Conservation (phyloP, 371 early-diverging fungal species). For the Lichtheimia hyalospora region DNA sequence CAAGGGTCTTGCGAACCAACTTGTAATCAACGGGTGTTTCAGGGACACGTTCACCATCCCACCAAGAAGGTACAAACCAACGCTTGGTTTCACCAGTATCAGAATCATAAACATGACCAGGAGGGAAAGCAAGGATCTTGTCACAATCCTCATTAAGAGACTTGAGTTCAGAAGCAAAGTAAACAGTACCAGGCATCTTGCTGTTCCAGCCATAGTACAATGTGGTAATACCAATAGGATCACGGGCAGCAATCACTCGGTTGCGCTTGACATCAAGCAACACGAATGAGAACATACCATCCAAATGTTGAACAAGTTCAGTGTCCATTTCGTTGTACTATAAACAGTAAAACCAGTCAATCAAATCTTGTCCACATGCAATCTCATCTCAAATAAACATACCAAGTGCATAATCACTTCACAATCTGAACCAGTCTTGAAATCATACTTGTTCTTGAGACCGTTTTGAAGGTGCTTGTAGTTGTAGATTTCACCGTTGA, state of each 20-base stretch:
- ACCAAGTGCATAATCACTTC: constrained; percentile 94
- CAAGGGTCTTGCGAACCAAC: constrained; percentile 75
- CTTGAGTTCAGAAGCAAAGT: constrained; percentile 94
- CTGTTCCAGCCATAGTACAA: constrained; percentile 91
- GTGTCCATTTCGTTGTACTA: constrained; percentile 88
- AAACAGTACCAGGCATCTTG: constrained; percentile 82
- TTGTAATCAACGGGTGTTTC: constrained; percentile 58
- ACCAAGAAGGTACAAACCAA: constrained; percentile 93
- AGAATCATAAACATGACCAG: constrained; percentile 89
- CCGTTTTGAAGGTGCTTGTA: constrained; percentile 84
- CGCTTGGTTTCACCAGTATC: constrained; percentile 74
- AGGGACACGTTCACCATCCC: constrained; percentile 64
- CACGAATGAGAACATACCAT: constrained; percentile 95
- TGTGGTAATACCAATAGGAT: constrained; percentile 96
- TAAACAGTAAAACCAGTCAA: background rate
- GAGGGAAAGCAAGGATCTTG: constrained; percentile 93
- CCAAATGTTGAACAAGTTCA: constrained; percentile 78
- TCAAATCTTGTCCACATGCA: background rate
- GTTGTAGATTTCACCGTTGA: constrained; percentile 99
- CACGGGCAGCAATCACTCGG: constrained; percentile 88
- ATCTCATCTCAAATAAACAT: constrained; percentile 14
- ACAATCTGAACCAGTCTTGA: constrained; percentile 96
- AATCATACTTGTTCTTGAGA: constrained; percentile 66
- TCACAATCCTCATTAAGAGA: constrained; percentile 93
- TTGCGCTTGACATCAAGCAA: constrained; percentile 84